phyloP scores from a whole-genome alignment of 306 rosid species.

The Prosopis cineraria region DNA sequence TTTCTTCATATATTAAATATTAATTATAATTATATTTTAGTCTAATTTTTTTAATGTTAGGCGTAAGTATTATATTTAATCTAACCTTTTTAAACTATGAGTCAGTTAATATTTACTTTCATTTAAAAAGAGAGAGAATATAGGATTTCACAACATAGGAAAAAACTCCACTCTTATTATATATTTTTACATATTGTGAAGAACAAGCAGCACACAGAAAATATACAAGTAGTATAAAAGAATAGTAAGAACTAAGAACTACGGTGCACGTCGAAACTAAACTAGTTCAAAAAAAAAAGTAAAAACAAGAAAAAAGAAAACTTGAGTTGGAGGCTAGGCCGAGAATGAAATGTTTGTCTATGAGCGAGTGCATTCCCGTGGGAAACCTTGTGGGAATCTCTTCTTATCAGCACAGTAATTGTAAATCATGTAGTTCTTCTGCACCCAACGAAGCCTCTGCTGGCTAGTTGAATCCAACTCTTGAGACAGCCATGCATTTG shows the following conservation, averaged over 20 bases:
- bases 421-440: conserved; percentile 53
- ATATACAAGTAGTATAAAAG: neutral
- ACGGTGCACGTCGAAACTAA: neutral
- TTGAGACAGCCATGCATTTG: conserved; percentile 41
- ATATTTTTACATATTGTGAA: neutral
- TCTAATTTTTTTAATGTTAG: too few relatives aligned
- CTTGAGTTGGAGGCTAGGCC: neutral
- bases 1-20: too few relatives aligned
- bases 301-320: neutral
- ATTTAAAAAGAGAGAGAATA: too few relatives aligned
- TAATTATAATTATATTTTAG: too few relatives aligned
- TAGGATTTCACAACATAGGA: neutral
- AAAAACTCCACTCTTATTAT: neutral
- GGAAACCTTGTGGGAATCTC: conserved; percentile 42
- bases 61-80: too few relatives aligned
- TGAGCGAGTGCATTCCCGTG: conserved; percentile 27
- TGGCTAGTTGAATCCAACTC: conserved; percentile 43
- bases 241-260: too few relatives aligned
- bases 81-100: too few relatives aligned
- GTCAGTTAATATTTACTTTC: too few relatives aligned
- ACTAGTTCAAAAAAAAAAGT: neutral
- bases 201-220: neutral
- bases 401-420: conserved; percentile 44
- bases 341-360: neutral
- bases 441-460: conserved; percentile 49